These are phyloP conservation scores for Pochonia chlamydosporia DNA, from an alignment of 2,329 filamentous ascomycete genomes.

Conservation along the genomic window DNA sequence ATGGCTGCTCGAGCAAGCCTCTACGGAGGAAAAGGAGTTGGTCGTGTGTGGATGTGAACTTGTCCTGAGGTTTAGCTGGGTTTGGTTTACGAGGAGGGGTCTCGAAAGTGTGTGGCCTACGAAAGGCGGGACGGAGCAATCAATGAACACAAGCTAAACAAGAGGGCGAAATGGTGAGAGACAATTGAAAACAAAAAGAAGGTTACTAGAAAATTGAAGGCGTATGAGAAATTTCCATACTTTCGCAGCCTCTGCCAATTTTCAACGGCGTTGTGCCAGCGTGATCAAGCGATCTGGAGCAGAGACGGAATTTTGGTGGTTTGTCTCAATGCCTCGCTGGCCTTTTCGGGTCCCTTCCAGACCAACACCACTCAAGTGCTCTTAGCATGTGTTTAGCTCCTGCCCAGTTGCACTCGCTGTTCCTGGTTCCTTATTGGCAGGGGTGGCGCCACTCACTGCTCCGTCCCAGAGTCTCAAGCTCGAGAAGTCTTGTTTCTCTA, in stretches of 20 bases:
- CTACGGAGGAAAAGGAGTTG: constrained; percentile 3
- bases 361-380: neutral
- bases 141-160: too few species aligned
- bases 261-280: neutral
- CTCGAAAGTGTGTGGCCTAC: too few species aligned
- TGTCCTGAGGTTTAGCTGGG: too few species aligned
- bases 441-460: too few species aligned
- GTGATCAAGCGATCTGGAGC: constrained; percentile 2
- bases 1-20: constrained; percentile 4
- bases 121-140: too few species aligned
- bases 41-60: constrained; percentile 1
- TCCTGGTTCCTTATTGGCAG: neutral
- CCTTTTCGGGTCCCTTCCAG: constrained; percentile 12
- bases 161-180: too few species aligned
- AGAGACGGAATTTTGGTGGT: neutral
- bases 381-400: neutral
- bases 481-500: too few species aligned
- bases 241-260: neutral
- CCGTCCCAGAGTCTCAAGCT: too few species aligned
- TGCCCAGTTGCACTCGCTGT: too few species aligned
- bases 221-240: too few species aligned
- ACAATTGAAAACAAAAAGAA: too few species aligned
- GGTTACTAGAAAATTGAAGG: too few species aligned
- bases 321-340: constrained; percentile 11
- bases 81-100: constrained; percentile 6